Evolutionary conservation across 2,329 filamentous ascomycete genomes (phyloP), one percentile per base, ranked within the genome.

Genomic region (Arthrobotrys musiformis): DNA sequence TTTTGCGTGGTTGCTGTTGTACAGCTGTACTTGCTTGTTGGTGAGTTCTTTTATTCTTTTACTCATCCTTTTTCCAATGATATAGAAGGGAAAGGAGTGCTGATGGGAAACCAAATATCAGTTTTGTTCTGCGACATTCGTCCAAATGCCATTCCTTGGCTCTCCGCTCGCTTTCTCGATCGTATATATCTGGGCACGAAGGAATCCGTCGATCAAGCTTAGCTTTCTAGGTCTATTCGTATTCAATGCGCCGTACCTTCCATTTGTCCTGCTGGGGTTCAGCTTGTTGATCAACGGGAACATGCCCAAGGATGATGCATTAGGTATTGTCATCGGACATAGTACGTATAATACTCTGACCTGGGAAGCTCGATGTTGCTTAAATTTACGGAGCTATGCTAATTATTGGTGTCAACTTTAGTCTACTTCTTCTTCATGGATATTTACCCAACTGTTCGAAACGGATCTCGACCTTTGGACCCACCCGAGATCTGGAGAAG

Each of bases 391-490:
- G n/a, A n/a, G n/a, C n/a, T 2, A 37, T 40, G 17, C 30, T 58
- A 58, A 56, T 52, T 58, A 15, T 40, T 19, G 28, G 9, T 17
- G 30, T 58, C n/a, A n/a, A 4, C 61, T 19, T 8, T 68, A 88
- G 88, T 98, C 44, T 98, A 94, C 91, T 99, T 98, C 84, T 99
- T 97, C 85, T 97, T 98, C 84, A 92, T 90, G 75, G 95, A 99
- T 83, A 94, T 99, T 15, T 99, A 97, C 84, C 95, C 95, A 2
- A 92, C 93, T 2, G 88, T 97, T 48, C 92, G 97, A 84, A 90
- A 91, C 79, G 93, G 93, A 17, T 90, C 91, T 62, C 88, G 92
- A 69, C 95, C 95, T 0, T 86, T 99, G 56, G 94, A 97, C 81
- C 94, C 95, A 40, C 95, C 95, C 0, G 85, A 86, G 74, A 97